These are phyloP conservation scores for Blastocystis sp. DNA, from an alignment of 352 stramenopile genomes.

Conservation along the genomic window DNA sequence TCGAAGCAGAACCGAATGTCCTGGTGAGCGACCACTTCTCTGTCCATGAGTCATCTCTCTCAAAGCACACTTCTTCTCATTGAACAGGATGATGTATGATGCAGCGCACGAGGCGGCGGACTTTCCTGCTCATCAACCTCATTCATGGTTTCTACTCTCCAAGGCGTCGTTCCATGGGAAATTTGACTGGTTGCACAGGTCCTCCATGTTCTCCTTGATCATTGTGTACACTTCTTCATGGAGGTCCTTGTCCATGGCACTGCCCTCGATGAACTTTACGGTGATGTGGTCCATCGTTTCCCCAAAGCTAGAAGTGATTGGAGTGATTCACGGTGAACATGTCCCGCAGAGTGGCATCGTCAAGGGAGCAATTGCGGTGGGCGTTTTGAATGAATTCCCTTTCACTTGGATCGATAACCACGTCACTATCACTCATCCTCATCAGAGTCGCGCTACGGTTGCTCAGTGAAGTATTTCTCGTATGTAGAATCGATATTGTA, in stretches of 20 bases:
- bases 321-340: not conserved
- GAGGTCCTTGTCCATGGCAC: not conserved
- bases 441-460: not conserved
- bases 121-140: constrained; percentile 4
- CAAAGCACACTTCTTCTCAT: not conserved
- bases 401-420: not conserved
- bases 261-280: not conserved
- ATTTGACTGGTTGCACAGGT: constrained; percentile 12
- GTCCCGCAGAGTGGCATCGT: not conserved
- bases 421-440: not conserved
- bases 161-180: not conserved
- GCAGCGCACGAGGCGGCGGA: not conserved
- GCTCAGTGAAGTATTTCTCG: not conserved
- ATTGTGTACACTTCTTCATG: not conserved
- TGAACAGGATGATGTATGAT: not conserved
- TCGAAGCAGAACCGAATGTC: not conserved
- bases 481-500: constrained; percentile 20
- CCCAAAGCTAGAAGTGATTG: constrained; percentile 4
- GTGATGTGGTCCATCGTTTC: not conserved
- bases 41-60: too few species aligned
- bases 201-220: constrained; percentile 25
- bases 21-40: not conserved
- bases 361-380: not conserved
- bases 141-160: not conserved
- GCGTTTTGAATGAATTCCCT: not conserved